A percentile compares a stretch with the other conserved stretches of the same genome.
These are phyloP conservation scores for Aspergillus tamarii DNA, from an alignment of 2,329 filamentous ascomycete species.

Conservation along the genomic window DNA sequence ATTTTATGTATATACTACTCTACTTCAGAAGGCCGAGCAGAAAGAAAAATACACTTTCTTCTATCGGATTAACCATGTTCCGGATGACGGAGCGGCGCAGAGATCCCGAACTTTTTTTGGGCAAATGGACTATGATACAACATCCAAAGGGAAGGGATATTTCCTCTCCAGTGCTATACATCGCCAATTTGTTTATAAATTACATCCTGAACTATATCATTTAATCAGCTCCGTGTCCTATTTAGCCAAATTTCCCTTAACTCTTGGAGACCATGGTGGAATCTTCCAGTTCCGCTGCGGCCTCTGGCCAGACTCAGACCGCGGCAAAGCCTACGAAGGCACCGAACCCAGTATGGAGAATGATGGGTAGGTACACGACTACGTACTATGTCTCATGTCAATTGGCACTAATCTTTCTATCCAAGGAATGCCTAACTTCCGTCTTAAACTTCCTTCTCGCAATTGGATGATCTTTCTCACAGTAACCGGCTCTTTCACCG, in stretches of 20 bases:
- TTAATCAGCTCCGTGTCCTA: neutral
- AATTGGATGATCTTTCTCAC: slow-evolving; percentile 98
- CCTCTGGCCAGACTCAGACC: slow-evolving; percentile 41
- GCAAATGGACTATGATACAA: slow-evolving; percentile 1
- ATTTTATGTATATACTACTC: neutral
- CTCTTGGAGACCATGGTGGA: slow-evolving; percentile 39
- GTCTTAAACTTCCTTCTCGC: slow-evolving; percentile 82
- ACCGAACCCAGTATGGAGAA: slow-evolving; percentile 72
- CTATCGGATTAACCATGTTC: slow-evolving; percentile 6
- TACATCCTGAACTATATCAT: neutral
- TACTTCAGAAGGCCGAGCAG: neutral
- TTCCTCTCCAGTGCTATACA: neutral
- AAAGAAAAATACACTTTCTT: neutral
- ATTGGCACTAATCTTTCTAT: neutral
- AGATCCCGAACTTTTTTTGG: slow-evolving; percentile 12
- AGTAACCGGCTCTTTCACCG: slow-evolving; percentile 75
- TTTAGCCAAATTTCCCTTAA: neutral
- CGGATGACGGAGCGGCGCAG: neutral
- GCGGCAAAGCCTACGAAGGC: slow-evolving; percentile 46
- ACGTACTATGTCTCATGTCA: neutral
- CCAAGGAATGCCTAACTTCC: slow-evolving; percentile 78
- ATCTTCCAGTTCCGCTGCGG: slow-evolving; percentile 37
- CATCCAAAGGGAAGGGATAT: neutral
- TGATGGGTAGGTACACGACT: slow-evolving; percentile 58
- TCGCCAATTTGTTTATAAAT: neutral